Conservation (phyloP, 208 protist genomes). For the Balamuthia mandrillaris region DNA sequence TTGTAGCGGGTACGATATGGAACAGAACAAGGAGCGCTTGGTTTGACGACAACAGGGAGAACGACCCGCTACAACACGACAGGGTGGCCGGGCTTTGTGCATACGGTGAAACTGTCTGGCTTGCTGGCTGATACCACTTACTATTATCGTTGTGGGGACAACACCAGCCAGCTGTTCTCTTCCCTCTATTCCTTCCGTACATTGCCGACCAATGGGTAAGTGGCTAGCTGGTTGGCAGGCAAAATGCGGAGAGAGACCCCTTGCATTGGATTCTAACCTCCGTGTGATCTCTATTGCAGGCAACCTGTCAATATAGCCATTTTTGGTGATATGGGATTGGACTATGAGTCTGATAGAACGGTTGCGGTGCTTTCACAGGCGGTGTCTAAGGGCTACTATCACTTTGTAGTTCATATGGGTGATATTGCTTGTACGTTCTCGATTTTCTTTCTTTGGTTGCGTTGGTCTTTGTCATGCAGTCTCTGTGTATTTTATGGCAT, state of each 20-base stretch:
- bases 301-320: neutral
- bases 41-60: too few relatives aligned
- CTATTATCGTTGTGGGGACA: neutral
- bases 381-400: neutral
- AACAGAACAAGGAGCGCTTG: too few relatives aligned
- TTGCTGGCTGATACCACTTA: neutral
- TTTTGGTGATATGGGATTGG: conserved; percentile 23
- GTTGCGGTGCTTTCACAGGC: neutral
- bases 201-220: neutral
- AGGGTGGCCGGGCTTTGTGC: neutral
- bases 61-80: too few relatives aligned
- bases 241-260: neutral
- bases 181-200: neutral
- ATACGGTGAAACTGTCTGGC: neutral
- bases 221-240: neutral
- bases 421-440: conserved; percentile 16
- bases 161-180: neutral
- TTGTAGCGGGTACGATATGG: neutral
- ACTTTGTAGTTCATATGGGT: conserved; percentile 21
- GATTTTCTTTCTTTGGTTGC: neutral
- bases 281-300: neutral
- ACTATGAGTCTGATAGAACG: conserved; percentile 3
- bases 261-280: neutral
- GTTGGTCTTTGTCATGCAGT: neutral
- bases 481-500: neutral